Evolutionary conservation across 805 yeast genomes (phyloP), one percentile per base, ranked within the genome.

Genomic region (Cyberlindnera petersonii): DNA sequence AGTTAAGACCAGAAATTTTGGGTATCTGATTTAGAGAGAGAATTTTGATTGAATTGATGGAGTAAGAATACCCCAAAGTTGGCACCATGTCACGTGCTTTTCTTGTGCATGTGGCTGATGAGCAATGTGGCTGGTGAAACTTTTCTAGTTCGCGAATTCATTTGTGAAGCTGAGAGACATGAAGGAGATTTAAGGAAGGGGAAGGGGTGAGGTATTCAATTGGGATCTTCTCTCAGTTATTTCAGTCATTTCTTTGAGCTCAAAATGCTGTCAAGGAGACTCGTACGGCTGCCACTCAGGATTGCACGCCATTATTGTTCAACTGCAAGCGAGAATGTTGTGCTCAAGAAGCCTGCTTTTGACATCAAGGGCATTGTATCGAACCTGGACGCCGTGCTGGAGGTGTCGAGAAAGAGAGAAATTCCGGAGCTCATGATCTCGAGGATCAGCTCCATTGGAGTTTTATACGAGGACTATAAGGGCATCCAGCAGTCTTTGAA

Each of bases 341-440:
- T 50, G 37, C 35, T 58, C 39, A 57, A 53, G 38, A 50, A 43
- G 32, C 64, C 73, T 1, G 43, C 55, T 1, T 61, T 63, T 37
- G 66, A 70, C 40, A 44, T 63, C 39, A 64, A 63, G 38, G 44
- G 44, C 14, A 59, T 63, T 11, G 44, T 53, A 10, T 55, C 55
- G 4, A 55, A 60, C 24, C 39, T 55, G n/a, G 59, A 58, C 5
- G 32, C 24, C 6, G 60, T 59, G 21, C 32, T 56, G 9, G 54
- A 52, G 0, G 53, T 61, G 4, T 62, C 72, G 21, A 31, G 36
- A 6, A 56, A 60, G 39, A 58, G 75, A 35, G 58, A 56, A 19
- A 34, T 61, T 2, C 53, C 53, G 0, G 38, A 34, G 9, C 13
- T 29, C 6, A 26, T 39, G 7, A 36, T 64, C 14, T 41, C 56